Evolutionary conservation across 1,139 yeast species (phyloP), one percentile per base, ranked within the genome.

Genomic region (Protomyces lactucae-debilis): DNA sequence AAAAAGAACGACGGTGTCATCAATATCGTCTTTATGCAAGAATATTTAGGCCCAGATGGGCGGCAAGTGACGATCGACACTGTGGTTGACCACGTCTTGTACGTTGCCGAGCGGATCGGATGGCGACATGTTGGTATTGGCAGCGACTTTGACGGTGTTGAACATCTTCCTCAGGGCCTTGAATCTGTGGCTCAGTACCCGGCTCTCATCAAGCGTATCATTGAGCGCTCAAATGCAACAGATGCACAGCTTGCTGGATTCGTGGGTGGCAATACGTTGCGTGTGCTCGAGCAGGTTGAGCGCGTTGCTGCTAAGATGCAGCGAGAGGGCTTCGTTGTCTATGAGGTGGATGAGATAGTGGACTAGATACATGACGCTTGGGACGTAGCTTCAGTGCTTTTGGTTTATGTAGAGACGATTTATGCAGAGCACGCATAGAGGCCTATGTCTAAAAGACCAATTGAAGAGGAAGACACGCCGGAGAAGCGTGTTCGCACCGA

Each of bases 41-140:
- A 63, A 0, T 82, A 82, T 70, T 70, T 82, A n/a, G 67, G 72
- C 21, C 72, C 72, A 28, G 76, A 70, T 2, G 67, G 65, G 1
- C 65, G 67, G 10, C 69, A 67, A 6, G 76, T 74, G 14, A 76
- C 82, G 3, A 78, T 82, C 52, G 81, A 80, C 16, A 83, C 81
- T 69, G 84, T 83, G 0, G 82, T 77, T 0, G 78, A 76, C 46
- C 85, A 82, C 71, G 75, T 80, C 32, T 69, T 75, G 51, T 76
- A 82, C 68, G 74, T 81, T 21, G 77, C 80, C 28, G 71, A 79
- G 36, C 67, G 77, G 3, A 78, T 80, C 61, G 85, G 85, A 0
- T 82, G 83, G 83, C 82, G 79, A 40, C 81, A 80, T 70, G 84
- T 82, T 53, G 85, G 85, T 0, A 72, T 82, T 40, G 85, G 85